Evolutionary conservation across 352 stramenopile genomes (phyloP), one percentile per base, ranked within the genome.

Genomic region (Nothophytophthora sp.): DNA sequence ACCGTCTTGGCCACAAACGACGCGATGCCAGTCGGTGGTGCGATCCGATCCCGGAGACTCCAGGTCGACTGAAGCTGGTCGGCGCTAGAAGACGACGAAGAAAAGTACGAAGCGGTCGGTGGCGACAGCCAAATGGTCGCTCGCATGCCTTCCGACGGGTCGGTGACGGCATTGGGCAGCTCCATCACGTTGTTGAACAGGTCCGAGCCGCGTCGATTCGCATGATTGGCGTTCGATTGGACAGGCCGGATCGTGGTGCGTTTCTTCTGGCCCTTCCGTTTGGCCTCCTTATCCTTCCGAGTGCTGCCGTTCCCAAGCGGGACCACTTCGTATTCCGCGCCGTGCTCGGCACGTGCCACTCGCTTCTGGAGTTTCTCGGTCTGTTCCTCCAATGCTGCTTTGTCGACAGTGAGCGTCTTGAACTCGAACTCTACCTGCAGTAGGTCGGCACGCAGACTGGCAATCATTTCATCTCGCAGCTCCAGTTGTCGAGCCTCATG

Each of bases 341-440:
- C 57, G 24, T 29, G 32, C 19, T 63, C 55, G 20, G 47, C 45
- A 12, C 13, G 58, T 48, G 50, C 24, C 8, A 66, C 12, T 1
- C 48, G 60, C 28, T 48, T 52, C 44, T 81, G 49, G 10, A 85
- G 44, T 38, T 63, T 73, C 24, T 70, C 42, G 1, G 74, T 24
- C 25, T 72, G 60, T 8, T 74, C 50, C 42, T 50, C 61, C 7
- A 84, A 51, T 23, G 47, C 56, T 1, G 70, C 45, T 39, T 73
- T 79, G 50, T 81, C 70, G 13, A 76, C 50, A 4, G 50, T 54
- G 29, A 87, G 45, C 13, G 78, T 87, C 50, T 75, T 72, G 48
- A 67, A 65, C 54, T 89, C 78, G 44, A 89, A 86, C 39, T 87
- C 78, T 73, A 85, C 84, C 40, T 86, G 68, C 34, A 83, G 37